A percentile compares a stretch with the other conserved stretches of the same genome.
Conservation (phyloP, 2,329 filamentous ascomycete species). For the Colletotrichum somersetense region DNA sequence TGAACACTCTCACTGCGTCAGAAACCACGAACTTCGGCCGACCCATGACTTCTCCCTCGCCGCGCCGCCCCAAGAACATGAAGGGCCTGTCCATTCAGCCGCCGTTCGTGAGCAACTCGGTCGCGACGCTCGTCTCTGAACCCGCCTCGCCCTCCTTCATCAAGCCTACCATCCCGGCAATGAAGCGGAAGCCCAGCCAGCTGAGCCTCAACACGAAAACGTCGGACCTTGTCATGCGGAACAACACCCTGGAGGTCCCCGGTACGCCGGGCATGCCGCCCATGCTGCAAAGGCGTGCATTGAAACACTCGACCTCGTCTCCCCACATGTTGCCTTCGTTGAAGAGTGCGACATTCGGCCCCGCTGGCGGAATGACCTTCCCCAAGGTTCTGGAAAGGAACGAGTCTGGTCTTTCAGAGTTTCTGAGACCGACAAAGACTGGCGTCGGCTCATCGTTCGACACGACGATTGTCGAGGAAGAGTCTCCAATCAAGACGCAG, state of each 20-base stretch:
- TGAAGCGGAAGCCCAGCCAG: conserved; percentile 81
- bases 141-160: conserved; percentile 83
- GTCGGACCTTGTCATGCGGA: conserved; percentile 64
- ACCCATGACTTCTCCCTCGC: conserved; percentile 77
- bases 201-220: conserved; percentile 81
- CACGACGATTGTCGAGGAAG: conserved; percentile 65
- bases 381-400: conserved; percentile 72
- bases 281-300: conserved; percentile 71
- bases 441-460: conserved; percentile 54
- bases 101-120: conserved; percentile 62
- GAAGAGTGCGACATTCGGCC: conserved; percentile 71
- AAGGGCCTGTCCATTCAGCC: conserved; percentile 86
- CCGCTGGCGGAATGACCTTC: conserved; percentile 73
- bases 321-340: conserved; percentile 74
- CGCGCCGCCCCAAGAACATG: conserved; percentile 82
- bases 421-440: conserved; percentile 65
- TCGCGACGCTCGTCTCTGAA: conserved; percentile 66
- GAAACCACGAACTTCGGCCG: conserved; percentile 59
- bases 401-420: conserved; percentile 70
- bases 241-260: conserved; percentile 66
- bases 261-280: conserved; percentile 68
- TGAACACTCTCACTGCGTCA: conserved; percentile 62
- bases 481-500: conserved; percentile 71
- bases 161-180: conserved; percentile 78
- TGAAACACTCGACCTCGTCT: conserved; percentile 77